Conservation (phyloP, 2,329 filamentous ascomycete genomes). For the Sporothrix inflata region DNA sequence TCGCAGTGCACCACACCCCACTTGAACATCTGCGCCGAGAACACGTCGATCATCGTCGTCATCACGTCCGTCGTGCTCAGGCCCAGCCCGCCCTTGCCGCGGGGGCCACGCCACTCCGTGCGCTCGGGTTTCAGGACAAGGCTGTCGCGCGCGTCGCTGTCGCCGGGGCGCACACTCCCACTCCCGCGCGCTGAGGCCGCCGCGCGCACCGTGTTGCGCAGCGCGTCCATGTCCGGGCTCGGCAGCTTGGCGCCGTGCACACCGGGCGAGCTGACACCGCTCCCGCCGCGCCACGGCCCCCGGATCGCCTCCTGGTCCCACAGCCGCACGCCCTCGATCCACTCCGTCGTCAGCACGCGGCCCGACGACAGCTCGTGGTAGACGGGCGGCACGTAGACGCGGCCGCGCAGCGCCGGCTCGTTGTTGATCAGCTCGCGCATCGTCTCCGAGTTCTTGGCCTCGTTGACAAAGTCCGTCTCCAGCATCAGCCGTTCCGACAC, state of each 20-base stretch:
- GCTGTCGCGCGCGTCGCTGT: constrained; percentile 49
- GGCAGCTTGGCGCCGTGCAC: constrained; percentile 68
- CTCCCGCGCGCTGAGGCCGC: background rate
- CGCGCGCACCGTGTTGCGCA: constrained; percentile 52
- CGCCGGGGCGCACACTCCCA: constrained; percentile 40
- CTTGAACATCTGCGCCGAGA: constrained; percentile 97
- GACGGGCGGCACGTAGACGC: constrained; percentile 86
- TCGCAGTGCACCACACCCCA: constrained; percentile 97
- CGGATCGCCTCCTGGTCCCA: constrained; percentile 89
- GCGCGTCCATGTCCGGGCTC: constrained; percentile 51
- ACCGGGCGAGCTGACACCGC: constrained; percentile 76
- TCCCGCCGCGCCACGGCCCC: constrained; percentile 75
- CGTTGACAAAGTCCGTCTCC: constrained; percentile 93
- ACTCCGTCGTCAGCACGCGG: constrained; percentile 90
- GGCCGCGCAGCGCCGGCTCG: constrained; percentile 74
- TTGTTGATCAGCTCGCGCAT: constrained; percentile 77
- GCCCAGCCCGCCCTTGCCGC: constrained; percentile 78
- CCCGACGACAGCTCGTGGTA: constrained; percentile 81
- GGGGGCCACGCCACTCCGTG: constrained; percentile 73
- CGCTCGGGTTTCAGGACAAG: constrained; percentile 86
- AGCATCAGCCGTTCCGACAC: constrained; percentile 89
- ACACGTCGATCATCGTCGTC: constrained; percentile 94
- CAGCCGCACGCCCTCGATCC: constrained; percentile 91
- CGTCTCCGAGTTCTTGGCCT: constrained; percentile 82
- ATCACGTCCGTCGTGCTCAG: constrained; percentile 84